These are phyloP conservation scores for Fraxinus greggii DNA, from an alignment of 305 asterid genomes.

Conservation along the genomic window DNA sequence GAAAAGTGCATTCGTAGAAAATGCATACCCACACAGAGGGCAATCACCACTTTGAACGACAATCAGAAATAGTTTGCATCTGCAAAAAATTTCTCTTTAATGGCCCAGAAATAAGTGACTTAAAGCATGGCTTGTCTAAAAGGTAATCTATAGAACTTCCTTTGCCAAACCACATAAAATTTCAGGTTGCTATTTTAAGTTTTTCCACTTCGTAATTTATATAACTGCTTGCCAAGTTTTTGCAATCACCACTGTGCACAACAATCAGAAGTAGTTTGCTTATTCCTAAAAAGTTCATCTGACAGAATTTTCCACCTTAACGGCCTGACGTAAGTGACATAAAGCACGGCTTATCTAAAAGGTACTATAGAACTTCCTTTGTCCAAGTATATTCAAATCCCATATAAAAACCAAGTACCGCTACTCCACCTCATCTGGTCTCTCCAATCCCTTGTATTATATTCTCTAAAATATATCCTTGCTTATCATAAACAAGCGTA, in stretches of 20 bases:
- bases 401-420: background rate
- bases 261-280: no score
- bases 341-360: no score
- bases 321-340: no score
- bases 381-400: no score
- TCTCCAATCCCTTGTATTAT: background rate
- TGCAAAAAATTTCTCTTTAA: background rate
- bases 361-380: no score
- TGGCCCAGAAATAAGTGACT: background rate
- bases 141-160: background rate
- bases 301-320: no score
- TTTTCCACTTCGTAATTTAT: no score
- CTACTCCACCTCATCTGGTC: background rate
- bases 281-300: no score
- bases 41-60: background rate
- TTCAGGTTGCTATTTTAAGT: no score
- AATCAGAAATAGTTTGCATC: background rate
- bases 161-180: no score
- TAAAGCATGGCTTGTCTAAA: background rate
- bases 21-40: background rate
- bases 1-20: background rate
- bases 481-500: background rate
- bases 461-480: background rate
- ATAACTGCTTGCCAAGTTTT: no score
- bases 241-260: no score